These are phyloP conservation scores for Scortechinia acanthostroma DNA, from an alignment of 2,329 filamentous ascomycete species.

Conservation along the genomic window DNA sequence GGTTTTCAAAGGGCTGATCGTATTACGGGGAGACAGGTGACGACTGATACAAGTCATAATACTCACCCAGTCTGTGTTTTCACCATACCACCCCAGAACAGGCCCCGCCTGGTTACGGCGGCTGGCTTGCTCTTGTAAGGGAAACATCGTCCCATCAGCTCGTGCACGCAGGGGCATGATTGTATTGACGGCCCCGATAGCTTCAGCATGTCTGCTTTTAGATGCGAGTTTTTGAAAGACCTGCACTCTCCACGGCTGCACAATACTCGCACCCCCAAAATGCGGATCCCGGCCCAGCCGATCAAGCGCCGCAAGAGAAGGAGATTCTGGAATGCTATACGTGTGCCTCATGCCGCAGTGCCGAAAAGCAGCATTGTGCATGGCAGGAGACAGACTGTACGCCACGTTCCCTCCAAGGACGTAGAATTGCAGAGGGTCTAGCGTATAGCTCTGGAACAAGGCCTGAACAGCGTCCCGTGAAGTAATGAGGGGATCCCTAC, in stretches of 20 bases:
- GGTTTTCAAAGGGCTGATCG: constrained; percentile 40
- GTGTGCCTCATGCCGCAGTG: constrained; percentile 61
- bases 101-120: constrained; percentile 54
- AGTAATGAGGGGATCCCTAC: constrained; percentile 40
- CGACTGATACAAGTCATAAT: constrained; percentile 51
- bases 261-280: constrained; percentile 64
- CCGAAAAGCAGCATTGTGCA: constrained; percentile 65
- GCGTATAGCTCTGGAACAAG: constrained; percentile 51
- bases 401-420: constrained; percentile 62
- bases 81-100: constrained; percentile 57
- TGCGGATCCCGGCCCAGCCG: constrained; percentile 46
- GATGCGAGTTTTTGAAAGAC: constrained; percentile 58
- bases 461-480: constrained; percentile 45
- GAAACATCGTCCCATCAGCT: constrained; percentile 25
- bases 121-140: constrained; percentile 43
- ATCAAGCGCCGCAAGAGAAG: constrained; percentile 52
- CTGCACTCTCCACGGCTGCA: constrained; percentile 65
- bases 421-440: constrained; percentile 63
- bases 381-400: constrained; percentile 66
- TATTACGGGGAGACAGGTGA: constrained; percentile 63
- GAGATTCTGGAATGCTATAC: constrained; percentile 51
- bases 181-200: constrained; percentile 69
- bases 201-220: constrained; percentile 60
- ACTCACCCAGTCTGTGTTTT: constrained; percentile 29
- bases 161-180: constrained; percentile 56